Conservation (phyloP, 2,329 filamentous ascomycete genomes). For the Trichophyton benhamiae region DNA sequence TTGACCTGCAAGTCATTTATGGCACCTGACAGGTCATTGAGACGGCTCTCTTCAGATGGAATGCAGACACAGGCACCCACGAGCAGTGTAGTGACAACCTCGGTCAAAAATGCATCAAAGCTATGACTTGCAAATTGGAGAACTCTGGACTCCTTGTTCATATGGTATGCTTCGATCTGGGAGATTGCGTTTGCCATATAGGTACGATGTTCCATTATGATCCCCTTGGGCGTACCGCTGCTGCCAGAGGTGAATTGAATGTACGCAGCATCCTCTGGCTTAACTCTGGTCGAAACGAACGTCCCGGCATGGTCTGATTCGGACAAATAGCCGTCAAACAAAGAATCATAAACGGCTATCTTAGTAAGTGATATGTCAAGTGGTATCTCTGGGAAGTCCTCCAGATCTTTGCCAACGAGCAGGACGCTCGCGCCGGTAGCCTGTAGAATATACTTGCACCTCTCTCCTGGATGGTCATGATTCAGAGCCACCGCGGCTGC, state of each 20-base stretch:
- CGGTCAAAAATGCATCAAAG: slow-evolving; percentile 1
- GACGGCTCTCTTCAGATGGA: slow-evolving; percentile 38
- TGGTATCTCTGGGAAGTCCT: background rate
- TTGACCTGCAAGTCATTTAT: slow-evolving; percentile 41
- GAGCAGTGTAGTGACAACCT: slow-evolving; percentile 32
- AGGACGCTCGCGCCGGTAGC: slow-evolving; percentile 1
- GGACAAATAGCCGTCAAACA: background rate
- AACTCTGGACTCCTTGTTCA: slow-evolving; percentile 31
- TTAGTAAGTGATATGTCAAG: background rate
- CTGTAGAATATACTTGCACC: slow-evolving; percentile 3
- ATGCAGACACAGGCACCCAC: slow-evolving; percentile 49
- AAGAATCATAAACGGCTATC: background rate
- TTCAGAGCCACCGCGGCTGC: slow-evolving; percentile 11
- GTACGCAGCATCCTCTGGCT: slow-evolving; percentile 12
- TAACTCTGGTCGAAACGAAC: too few species aligned
- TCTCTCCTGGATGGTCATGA: background rate
- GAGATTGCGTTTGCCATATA: slow-evolving; percentile 18
- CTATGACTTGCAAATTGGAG: slow-evolving; percentile 33
- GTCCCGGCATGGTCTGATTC: background rate
- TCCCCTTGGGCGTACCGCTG: slow-evolving; percentile 5
- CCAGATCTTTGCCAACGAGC: slow-evolving; percentile 5
- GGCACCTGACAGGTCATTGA: slow-evolving; percentile 38
- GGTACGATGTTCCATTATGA: background rate
- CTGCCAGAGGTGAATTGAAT: slow-evolving; percentile 23
- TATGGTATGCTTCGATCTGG: background rate